Evolutionary conservation across 495 filamentous ascomycete species (phyloP).

Genomic region (Xylaria intraflava): DNA sequence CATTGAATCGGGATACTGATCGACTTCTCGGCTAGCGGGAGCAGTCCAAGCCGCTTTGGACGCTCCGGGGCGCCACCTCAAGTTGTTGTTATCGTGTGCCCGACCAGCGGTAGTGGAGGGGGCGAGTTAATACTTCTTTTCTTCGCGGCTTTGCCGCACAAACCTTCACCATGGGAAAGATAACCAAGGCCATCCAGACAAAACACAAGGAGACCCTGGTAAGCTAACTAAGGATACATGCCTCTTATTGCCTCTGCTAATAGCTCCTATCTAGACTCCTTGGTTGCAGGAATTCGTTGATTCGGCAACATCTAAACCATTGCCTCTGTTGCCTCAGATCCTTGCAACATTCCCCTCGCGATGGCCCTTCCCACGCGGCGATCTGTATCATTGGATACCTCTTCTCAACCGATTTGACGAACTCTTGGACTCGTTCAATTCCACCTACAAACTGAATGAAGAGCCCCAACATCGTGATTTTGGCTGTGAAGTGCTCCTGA

Average conservation of each 20-base stretch:
- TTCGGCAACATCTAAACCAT: constrained; percentile 56
- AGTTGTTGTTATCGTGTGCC: constrained; percentile 32
- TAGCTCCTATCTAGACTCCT: constrained; percentile 58
- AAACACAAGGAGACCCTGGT: constrained; percentile 94
- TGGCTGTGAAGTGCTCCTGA: constrained; percentile 52
- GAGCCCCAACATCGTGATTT: constrained; percentile 78
- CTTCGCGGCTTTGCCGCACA: constrained; percentile 50
- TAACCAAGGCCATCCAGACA: constrained; percentile 85
- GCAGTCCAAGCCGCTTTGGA: constrained; percentile 25
- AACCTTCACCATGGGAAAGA: constrained; percentile 75
- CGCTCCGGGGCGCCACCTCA: constrained; percentile 25
- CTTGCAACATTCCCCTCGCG: constrained; percentile 72
- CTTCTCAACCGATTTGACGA: constrained; percentile 90
- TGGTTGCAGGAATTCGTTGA: constrained; percentile 74
- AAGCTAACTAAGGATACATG: constrained; percentile 36
- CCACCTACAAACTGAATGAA: constrained; percentile 71
- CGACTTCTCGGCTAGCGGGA: constrained; percentile 13
- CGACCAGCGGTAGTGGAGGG: constrained; percentile 43
- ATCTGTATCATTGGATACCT: constrained; percentile 97
- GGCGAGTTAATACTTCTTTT: constrained; percentile 30
- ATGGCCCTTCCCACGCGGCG: constrained; percentile 96
- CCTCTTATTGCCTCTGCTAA: constrained; percentile 24
- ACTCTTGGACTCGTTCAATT: constrained; percentile 72
- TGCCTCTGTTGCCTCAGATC: constrained; percentile 68
- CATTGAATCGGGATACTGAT: constrained; percentile 12